phyloP scores from a whole-genome alignment of 139 green algal genomes.

The Chlamydomonas sp. region DNA sequence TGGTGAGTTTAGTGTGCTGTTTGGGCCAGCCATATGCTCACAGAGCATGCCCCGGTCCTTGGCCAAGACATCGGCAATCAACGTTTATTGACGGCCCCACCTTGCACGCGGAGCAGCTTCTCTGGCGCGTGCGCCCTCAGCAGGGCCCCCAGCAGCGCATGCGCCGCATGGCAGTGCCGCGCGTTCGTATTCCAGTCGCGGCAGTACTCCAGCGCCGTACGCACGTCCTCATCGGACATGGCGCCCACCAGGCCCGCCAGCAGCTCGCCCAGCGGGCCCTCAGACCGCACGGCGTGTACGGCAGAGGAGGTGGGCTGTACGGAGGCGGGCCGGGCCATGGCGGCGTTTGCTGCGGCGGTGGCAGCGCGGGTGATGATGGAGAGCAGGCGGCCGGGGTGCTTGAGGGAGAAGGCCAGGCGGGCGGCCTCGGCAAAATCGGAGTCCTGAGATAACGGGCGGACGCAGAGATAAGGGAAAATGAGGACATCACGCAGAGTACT shows the following conservation, averaged over 20 bases:
- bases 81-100: background rate
- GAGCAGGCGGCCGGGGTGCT: constrained; percentile 83
- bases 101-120: constrained; percentile 68
- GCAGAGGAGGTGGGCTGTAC: background rate
- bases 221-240: constrained; percentile 48
- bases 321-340: background rate
- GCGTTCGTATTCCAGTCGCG: constrained; percentile 97
- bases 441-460: constrained; percentile 47
- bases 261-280: constrained; percentile 9
- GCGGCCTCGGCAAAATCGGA: constrained; percentile 77
- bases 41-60: too few species aligned
- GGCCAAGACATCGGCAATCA: background rate
- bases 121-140: constrained; percentile 65
- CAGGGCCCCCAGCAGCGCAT: constrained; percentile 83
- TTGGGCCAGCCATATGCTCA: too few species aligned
- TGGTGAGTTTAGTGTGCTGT: too few species aligned
- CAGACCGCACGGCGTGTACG: background rate
- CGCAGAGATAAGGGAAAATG: background rate
- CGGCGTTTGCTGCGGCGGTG: constrained; percentile 3
- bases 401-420: constrained; percentile 85
- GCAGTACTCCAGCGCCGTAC: constrained; percentile 60
- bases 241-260: constrained; percentile 40
- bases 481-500: background rate
- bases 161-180: constrained; percentile 81
- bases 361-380: constrained; percentile 65